Evolutionary conservation across 495 filamentous ascomycete species (phyloP), one percentile per base, ranked within the genome.

Genomic region (Aspergillus indologenus): DNA sequence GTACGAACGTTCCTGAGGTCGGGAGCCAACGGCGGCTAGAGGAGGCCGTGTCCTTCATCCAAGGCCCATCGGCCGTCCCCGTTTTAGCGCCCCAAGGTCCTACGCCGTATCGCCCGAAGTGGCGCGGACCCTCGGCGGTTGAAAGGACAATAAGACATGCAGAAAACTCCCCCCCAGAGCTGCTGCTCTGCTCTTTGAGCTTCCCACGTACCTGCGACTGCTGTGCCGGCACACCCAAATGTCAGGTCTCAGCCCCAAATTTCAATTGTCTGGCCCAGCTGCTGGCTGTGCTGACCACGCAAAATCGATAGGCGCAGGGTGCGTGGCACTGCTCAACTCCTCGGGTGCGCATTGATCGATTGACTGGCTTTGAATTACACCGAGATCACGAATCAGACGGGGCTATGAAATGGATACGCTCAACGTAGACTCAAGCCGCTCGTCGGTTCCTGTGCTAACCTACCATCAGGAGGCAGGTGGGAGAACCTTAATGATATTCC

Each of bases 11-110:
- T 18, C 15, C 29, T 26, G 15, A 51, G 1, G 48, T 19, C 60
- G 58, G 8, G 20, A 64, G 53, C 67, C 73, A 76, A 76, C 73
- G 61, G 73, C 71, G 73, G 66, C 61, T 68, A 73, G 34, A 31
- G 21, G 42, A 44, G 53, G 58, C 57, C 59, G 61, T 61, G 57
- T 59, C 61, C 19, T 57, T 23, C 20, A 29, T 18, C 11, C 44
- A 17, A 53, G 22, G 61, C 58, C 65, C 68, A 56, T 68, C 58
- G 52, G 61, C 67, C 66, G 57, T 68, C 65, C 63, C 66, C 65
- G 57, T 61, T 60, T 76, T 73, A 71, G 65, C 71, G 71, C 73
- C 66, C 61, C 60, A 53, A 59, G 49, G 48, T 58, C 66, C 59
- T 60, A 61, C 64, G 63, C 65, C 65, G 62, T 68, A 65, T 68